Conservation (phyloP, 345 rosid genomes). For the Eucalyptus cloeziana region DNA sequence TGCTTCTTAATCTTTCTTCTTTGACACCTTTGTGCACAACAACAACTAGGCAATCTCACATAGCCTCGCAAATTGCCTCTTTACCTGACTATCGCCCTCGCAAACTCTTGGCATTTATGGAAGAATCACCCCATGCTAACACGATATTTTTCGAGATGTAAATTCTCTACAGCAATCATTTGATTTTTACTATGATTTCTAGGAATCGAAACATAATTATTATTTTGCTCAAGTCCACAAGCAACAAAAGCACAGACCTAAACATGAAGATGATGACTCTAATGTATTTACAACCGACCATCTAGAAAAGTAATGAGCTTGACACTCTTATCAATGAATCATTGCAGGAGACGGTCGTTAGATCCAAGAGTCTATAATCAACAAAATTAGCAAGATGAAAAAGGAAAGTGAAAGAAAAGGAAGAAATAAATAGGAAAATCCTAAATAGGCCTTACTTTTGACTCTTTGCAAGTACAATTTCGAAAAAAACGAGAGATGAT, state of each 20-base stretch:
- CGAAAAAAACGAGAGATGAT: not conserved
- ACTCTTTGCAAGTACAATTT: no score
- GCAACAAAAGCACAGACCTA: accelerated
- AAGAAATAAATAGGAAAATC: no score
- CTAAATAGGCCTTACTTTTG: not conserved
- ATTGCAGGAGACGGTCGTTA: accelerated
- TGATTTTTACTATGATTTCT: not conserved
- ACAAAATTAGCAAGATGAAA: no score
- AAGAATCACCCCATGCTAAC: not conserved
- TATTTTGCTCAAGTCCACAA: not conserved
- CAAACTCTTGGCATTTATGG: not conserved
- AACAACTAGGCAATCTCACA: not conserved
- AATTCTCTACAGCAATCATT: not conserved
- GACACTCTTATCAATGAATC: no score
- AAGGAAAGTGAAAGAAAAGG: not conserved
- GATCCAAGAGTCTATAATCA: accelerated
- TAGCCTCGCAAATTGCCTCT: accelerated
- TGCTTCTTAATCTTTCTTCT: not conserved
- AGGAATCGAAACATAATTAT: accelerated
- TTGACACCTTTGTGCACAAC: not conserved
- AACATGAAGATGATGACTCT: not conserved
- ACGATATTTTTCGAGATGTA: not conserved
- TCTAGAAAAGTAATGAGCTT: not conserved
- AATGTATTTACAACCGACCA: not conserved
- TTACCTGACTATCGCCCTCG: not conserved